A percentile compares a stretch with the other conserved stretches of the same genome.
Evolutionary conservation across 2,329 filamentous ascomycete genomes (phyloP).

Genomic region (Fusarium buxicola): DNA sequence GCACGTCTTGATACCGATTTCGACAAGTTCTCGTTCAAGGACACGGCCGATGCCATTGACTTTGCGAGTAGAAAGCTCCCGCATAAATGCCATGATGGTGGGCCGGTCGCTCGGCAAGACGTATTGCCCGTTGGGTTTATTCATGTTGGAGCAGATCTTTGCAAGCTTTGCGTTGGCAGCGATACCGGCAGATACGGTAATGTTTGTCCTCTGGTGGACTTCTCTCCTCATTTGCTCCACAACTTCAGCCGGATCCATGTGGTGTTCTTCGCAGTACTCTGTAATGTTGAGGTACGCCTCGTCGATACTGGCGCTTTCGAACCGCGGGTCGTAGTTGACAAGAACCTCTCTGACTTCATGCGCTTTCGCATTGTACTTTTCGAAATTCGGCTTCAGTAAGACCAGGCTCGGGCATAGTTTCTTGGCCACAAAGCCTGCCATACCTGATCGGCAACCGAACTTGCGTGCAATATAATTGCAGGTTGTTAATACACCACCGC

Average conservation of each 20-base stretch:
- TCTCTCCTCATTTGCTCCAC: constrained; percentile 83
- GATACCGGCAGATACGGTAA: constrained; percentile 95
- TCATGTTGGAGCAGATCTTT: constrained; percentile 95
- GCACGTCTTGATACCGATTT: constrained; percentile 88
- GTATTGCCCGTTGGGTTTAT: constrained; percentile 97
- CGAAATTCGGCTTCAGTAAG: constrained; percentile 84
- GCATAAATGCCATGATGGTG: constrained; percentile 88
- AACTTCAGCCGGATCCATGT: constrained; percentile 76
- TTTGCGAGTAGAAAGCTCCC: constrained; percentile 83
- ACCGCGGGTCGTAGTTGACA: constrained; percentile 87
- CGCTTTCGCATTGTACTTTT: constrained; percentile 92
- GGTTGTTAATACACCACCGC: constrained; percentile 72
- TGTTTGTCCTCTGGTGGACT: constrained; percentile 78
- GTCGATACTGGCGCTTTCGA: constrained; percentile 94
- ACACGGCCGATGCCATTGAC: constrained; percentile 96
- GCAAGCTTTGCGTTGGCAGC: constrained; percentile 93
- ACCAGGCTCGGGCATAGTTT: constrained; percentile 91
- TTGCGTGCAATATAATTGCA: constrained; percentile 91
- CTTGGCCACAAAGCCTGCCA: constrained; percentile 95
- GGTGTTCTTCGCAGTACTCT: constrained; percentile 78
- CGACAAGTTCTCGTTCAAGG: constrained; percentile 88
- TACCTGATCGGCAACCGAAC: constrained; percentile 91
- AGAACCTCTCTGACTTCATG: constrained; percentile 86
- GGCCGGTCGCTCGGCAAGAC: constrained; percentile 76
- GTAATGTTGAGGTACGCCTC: constrained; percentile 98